phyloP scores from a whole-genome alignment of 176 grass and related monocot species.

The Pharus latifolius region DNA sequence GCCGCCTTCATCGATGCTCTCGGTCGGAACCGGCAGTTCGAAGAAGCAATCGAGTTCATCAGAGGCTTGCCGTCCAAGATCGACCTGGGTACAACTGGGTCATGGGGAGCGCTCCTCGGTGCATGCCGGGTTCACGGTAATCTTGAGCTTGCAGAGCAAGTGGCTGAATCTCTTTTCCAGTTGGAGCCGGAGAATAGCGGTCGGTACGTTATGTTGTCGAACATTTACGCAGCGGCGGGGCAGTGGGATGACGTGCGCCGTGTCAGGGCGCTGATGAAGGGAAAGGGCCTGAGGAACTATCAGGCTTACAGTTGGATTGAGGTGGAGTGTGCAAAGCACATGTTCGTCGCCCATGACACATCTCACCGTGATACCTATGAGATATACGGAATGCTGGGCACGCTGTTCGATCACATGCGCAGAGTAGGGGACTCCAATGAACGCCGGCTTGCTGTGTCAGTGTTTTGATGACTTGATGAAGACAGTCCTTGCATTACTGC shows the following conservation, averaged over 20 bases:
- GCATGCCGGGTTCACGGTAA: conserved; percentile 25
- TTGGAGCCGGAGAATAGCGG: conserved; percentile 25
- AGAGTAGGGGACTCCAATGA: conserved; percentile 4
- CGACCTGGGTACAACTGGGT: not conserved
- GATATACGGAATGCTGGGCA: conserved; percentile 40
- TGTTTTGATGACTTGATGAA: no score
- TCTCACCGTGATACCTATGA: conserved; percentile 29
- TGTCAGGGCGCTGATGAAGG: conserved; percentile 19
- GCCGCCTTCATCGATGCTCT: conserved; percentile 13
- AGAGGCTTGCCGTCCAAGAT: not conserved
- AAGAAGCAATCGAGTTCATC: conserved; percentile 15
- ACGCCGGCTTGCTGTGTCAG: conserved; percentile 11
- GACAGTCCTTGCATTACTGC: not conserved
- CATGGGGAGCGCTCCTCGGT: conserved; percentile 22
- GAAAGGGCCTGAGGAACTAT: conserved; percentile 18
- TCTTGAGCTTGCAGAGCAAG: conserved; percentile 15
- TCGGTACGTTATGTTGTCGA: conserved; percentile 20
- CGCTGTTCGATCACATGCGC: conserved; percentile 31
- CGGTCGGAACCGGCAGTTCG: conserved; percentile 4
- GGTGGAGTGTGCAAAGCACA: conserved; percentile 22
- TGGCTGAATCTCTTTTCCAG: not conserved
- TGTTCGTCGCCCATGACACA: conserved; percentile 37
- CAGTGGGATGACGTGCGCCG: conserved; percentile 7
- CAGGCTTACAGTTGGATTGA: conserved; percentile 28
- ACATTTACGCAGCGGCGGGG: conserved; percentile 24